phyloP scores from a whole-genome alignment of 2,329 filamentous ascomycete species.

The Ophiostoma fasciatum region DNA sequence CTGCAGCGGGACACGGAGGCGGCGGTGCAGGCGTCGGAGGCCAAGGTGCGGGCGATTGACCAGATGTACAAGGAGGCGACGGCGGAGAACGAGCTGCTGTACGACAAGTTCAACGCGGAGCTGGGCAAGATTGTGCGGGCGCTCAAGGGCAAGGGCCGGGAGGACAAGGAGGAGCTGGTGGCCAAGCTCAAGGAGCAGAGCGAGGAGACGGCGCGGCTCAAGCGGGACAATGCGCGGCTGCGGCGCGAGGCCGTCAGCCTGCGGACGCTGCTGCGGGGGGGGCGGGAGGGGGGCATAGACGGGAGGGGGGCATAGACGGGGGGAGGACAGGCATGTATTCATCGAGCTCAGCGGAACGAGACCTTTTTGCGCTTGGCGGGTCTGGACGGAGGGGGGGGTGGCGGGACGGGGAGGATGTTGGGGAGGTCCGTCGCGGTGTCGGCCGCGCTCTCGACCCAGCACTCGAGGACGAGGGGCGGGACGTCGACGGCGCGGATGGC shows the following conservation, averaged over 20 bases:
- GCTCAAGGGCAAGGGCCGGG: conserved; percentile 54
- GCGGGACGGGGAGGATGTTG: too few relatives aligned
- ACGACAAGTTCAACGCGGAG: conserved; percentile 86
- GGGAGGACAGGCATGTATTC: too few relatives aligned
- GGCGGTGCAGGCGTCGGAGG: conserved; percentile 58
- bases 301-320: too few relatives aligned
- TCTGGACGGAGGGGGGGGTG: too few relatives aligned
- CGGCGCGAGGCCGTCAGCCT: conserved; percentile 69
- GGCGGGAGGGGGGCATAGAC: too few relatives aligned
- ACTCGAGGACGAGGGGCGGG: conserved; percentile 48
- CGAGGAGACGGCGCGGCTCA: conserved; percentile 62
- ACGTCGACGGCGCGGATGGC: conserved; percentile 40
- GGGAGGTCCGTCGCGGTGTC: too few relatives aligned
- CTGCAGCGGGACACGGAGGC: conserved; percentile 59
- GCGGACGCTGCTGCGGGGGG: conserved; percentile 37
- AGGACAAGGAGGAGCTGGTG: conserved; percentile 67
- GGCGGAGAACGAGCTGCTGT: conserved; percentile 84
- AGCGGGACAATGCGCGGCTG: conserved; percentile 73
- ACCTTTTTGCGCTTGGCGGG: too few relatives aligned
- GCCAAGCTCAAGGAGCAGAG: conserved; percentile 54
- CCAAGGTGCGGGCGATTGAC: conserved; percentile 68
- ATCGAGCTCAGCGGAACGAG: too few relatives aligned
- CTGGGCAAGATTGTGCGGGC: conserved; percentile 68
- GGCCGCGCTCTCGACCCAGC: conserved; percentile 53
- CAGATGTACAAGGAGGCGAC: conserved; percentile 77